phyloP scores from a whole-genome alignment of 768 basidiomycete species.

The Dentipellis sp. region DNA sequence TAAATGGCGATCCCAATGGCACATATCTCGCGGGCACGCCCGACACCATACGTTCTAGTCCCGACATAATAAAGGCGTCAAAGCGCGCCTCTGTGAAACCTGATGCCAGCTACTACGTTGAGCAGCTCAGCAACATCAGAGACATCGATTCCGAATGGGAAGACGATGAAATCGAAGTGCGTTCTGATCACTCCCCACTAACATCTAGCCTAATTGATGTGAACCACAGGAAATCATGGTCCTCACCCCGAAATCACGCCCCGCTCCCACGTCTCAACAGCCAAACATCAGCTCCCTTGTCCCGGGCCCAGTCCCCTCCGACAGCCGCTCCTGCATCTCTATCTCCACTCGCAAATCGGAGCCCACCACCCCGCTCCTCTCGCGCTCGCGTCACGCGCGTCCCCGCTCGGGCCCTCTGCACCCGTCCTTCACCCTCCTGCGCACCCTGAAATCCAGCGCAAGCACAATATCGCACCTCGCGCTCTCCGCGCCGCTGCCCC shows the following conservation, averaged over 20 bases:
- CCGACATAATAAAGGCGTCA: neutral
- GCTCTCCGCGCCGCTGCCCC: slow-evolving; percentile 3
- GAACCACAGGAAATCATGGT: slow-evolving; percentile 13
- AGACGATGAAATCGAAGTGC: slow-evolving; percentile 14
- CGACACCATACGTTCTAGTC: neutral
- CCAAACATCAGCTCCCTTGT: neutral
- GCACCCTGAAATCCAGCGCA: slow-evolving; percentile 9
- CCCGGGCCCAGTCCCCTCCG: slow-evolving; percentile 1
- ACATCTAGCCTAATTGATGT: neutral
- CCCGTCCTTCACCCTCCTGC: slow-evolving; percentile 9
- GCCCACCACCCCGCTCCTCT: neutral
- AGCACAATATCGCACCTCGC: slow-evolving; percentile 9
- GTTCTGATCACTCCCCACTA: neutral
- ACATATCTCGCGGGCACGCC: neutral
- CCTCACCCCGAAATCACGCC: slow-evolving; percentile 11
- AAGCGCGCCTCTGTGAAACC: slow-evolving; percentile 7
- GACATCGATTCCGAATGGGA: slow-evolving; percentile 16
- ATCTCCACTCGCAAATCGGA: neutral
- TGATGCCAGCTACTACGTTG: slow-evolving; percentile 14
- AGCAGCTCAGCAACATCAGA: slow-evolving; percentile 13
- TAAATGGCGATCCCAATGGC: neutral
- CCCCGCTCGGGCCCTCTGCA: neutral
- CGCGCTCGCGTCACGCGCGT: slow-evolving; percentile 2
- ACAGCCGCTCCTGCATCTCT: neutral
- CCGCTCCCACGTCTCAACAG: neutral